A percentile compares a stretch with the other conserved stretches of the same genome.
Conservation (phyloP, 371 early-diverging fungal species). For the Mycotypha africana region DNA sequence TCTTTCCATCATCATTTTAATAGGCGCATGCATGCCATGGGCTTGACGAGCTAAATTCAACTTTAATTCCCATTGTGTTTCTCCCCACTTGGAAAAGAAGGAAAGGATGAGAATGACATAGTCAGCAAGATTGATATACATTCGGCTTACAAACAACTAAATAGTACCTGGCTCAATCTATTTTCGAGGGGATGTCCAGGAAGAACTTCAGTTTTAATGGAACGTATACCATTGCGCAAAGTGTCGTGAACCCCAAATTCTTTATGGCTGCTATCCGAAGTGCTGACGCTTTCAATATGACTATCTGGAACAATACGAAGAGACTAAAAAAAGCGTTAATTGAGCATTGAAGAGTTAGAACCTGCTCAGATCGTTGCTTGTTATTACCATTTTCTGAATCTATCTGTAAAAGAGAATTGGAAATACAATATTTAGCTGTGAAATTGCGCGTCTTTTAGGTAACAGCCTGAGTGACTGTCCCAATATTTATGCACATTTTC, state of each 20-base stretch:
- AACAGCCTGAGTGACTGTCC: too few species aligned
- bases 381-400: not conserved
- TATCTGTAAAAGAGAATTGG: too few species aligned
- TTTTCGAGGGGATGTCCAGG: slow-evolving; percentile 79
- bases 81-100: slow-evolving; percentile 70
- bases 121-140: too few species aligned
- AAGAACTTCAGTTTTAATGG: slow-evolving; percentile 64
- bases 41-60: slow-evolving; percentile 72
- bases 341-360: too few species aligned
- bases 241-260: slow-evolving; percentile 82
- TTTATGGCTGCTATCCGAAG: slow-evolving; percentile 52
- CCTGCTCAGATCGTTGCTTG: too few species aligned
- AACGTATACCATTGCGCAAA: slow-evolving; percentile 74
- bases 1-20: slow-evolving; percentile 88
- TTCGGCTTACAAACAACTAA: too few species aligned
- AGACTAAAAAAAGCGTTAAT: slow-evolving; percentile 14
- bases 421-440: too few species aligned
- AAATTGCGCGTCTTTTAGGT: too few species aligned
- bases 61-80: slow-evolving; percentile 76
- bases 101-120: not conserved
- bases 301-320: slow-evolving; percentile 41
- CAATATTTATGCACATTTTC: too few species aligned
- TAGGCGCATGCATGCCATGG: slow-evolving; percentile 86
- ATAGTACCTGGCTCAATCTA: slow-evolving; percentile 55
- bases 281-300: slow-evolving; percentile 41